Percentiles rank a stretch among this genome's conserved stretches.
Conservation (phyloP, 2,329 filamentous ascomycete species). For the Aureobasidium uvarum region DNA sequence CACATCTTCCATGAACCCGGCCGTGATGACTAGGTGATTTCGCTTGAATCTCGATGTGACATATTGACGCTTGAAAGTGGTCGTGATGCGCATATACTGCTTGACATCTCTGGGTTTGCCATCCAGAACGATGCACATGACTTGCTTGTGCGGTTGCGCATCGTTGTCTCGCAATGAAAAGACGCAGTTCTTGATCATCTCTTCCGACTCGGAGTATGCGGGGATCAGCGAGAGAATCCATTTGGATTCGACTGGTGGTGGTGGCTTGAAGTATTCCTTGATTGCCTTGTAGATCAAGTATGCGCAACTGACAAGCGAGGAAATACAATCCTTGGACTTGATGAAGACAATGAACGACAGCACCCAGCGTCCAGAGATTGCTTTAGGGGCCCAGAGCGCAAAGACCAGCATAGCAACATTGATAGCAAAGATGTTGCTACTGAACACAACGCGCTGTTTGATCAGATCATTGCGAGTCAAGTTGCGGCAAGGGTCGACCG, state of each 20-base stretch:
- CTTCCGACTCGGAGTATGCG: constrained; percentile 32
- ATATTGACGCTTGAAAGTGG: constrained; percentile 30
- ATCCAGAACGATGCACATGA: constrained; percentile 33
- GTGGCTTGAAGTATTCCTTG: constrained; percentile 26
- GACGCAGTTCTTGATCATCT: constrained; percentile 33
- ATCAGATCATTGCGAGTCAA: constrained; percentile 14
- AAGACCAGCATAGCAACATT: constrained; percentile 23
- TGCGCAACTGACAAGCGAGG: constrained; percentile 28
- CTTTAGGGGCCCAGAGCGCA: neutral
- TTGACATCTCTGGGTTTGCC: constrained; percentile 31
- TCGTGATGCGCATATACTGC: constrained; percentile 31
- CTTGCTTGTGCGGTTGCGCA: constrained; percentile 31
- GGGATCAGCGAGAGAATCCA: constrained; percentile 34
- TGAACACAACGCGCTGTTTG: constrained; percentile 20
- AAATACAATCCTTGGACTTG: constrained; percentile 33
- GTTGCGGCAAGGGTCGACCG: constrained; percentile 17
- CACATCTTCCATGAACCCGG: constrained; percentile 33
- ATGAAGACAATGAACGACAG: constrained; percentile 32
- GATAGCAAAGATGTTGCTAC: constrained; percentile 8
- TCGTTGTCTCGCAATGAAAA: constrained; percentile 32
- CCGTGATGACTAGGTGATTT: constrained; percentile 30
- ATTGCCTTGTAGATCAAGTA: constrained; percentile 27
- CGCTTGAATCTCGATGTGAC: constrained; percentile 31
- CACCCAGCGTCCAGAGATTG: constrained; percentile 28
- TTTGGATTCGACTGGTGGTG: constrained; percentile 27